Evolutionary conservation across 2,329 filamentous ascomycete genomes (phyloP), one percentile per base, ranked within the genome.

Genomic region (Aspergillus sp.): DNA sequence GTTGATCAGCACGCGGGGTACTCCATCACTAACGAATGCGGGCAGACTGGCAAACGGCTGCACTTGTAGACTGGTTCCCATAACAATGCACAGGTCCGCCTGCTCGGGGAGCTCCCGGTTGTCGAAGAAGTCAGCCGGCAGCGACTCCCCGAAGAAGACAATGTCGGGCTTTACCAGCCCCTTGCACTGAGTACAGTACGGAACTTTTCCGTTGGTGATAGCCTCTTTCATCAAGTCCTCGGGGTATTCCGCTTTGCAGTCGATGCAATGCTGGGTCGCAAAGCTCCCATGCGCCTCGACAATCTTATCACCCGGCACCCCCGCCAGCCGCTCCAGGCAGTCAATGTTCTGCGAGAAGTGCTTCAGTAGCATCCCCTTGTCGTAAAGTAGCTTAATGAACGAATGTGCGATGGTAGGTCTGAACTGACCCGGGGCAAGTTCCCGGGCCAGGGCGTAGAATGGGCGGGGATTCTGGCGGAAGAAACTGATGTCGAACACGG

Each of bases 311-410:
- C 81, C 83, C 0, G 92, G 91, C 0, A 99, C 88, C 25, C 95
- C 95, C 12, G 94, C 95, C 67, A 86, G 84, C 21, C 93, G 87
- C 78, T 99, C 95, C 12, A 99, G 84, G 70, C 92, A 97, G 79
- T 99, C 95, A 67, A 99, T 98, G 72, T 99, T 99, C 73, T 99
- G 95, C 0, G 95, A 97, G 76, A 98, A 99, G 56, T 95, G 85
- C 81, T 92, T 95, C 66, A 89, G 80, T 23, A 99, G 80, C 43
- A 94, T 80, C 4, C 86, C 87, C 78, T 96, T 97, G 62, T 88
- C 81, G 59, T 93, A 85, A 15, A 98, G 86, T 23, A 99, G 81
- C 13, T 87, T 84, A 69, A 99, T 88, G 77, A 99, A 99, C 38
- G 87, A 89, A 78, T 99, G 95, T 2, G 92, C 90, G 57, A 98